phyloP scores from a whole-genome alignment of 257 asterid genomes.

The Scutellaria barbata region DNA sequence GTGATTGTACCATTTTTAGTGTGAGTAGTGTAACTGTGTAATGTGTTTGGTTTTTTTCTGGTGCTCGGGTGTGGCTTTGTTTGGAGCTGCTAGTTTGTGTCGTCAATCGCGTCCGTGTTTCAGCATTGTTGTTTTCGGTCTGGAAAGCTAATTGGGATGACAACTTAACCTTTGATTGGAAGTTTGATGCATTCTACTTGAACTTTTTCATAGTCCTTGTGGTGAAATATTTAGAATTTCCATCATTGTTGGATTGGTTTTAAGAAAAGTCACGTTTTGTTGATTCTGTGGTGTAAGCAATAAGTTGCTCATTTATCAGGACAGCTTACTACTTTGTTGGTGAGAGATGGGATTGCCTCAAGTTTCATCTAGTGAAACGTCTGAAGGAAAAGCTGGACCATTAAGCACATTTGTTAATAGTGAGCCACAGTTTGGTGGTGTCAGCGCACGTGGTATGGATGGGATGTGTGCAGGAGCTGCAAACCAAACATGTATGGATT shows the following conservation, averaged over 20 bases:
- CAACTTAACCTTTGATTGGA: constrained; percentile 10
- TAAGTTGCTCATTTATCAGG: constrained; percentile 1
- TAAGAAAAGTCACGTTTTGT: not conserved
- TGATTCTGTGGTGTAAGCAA: constrained; percentile 1
- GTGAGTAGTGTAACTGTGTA: not conserved
- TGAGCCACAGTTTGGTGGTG: constrained; percentile 40
- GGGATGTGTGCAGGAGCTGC: constrained; percentile 42
- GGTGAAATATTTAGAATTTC: constrained; percentile 11
- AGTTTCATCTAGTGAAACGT: constrained; percentile 50
- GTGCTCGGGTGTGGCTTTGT: constrained; percentile 14
- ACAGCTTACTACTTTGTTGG: constrained; percentile 10
- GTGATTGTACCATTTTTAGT: not conserved
- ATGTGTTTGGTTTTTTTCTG: constrained; percentile 26
- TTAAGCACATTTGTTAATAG: constrained; percentile 39
- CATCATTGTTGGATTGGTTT: constrained; percentile 25
- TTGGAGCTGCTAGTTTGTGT: constrained; percentile 26
- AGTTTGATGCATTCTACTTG: constrained; percentile 24
- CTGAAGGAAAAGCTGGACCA: constrained; percentile 46
- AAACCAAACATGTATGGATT: constrained; percentile 37
- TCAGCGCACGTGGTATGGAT: constrained; percentile 38
- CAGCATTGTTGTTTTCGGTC: constrained; percentile 8
- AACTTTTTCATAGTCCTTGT: constrained; percentile 6
- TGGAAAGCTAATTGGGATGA: not conserved
- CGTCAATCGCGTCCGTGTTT: constrained; percentile 11
- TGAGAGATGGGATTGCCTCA: constrained; percentile 76